A percentile compares a stretch with the other conserved stretches of the same genome.
Conservation (phyloP, 225 moss, liverwort and hornwort species). For the Antitrichia curtipendula region DNA sequence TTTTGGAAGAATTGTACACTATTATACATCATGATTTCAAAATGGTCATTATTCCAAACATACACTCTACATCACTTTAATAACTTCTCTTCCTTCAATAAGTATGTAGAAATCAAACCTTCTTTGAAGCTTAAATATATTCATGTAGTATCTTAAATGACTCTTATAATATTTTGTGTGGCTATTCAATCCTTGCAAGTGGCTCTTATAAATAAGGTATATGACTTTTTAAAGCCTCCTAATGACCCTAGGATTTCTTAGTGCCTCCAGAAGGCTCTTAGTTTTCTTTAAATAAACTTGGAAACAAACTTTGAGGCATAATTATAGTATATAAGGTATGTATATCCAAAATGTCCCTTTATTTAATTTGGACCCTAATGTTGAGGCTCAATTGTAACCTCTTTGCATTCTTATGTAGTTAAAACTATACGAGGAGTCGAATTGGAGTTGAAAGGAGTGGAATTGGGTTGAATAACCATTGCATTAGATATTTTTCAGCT, state of each 20-base stretch:
- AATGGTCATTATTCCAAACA: not conserved
- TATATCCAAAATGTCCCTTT: not conserved
- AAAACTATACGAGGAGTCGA: fast-evolving
- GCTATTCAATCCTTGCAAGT: not conserved
- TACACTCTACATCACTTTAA: not conserved
- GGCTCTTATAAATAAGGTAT: too few relatives aligned
- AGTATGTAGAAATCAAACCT: not conserved
- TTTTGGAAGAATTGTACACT: not conserved
- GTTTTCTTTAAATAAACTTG: not conserved
- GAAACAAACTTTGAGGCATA: not conserved
- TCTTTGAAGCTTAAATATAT: not conserved
- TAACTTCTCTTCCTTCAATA: not conserved
- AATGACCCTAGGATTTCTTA: not conserved
- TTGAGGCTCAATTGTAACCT: not conserved
- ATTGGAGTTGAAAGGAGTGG: not conserved
- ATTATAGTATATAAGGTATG: not conserved
- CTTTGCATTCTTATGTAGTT: not conserved
- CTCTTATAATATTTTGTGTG: not conserved
- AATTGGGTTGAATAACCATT: not conserved
- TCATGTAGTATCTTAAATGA: not conserved
- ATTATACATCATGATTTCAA: not conserved
- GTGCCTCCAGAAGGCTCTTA: not conserved
- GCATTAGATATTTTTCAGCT: too few relatives aligned
- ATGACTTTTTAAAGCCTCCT: not conserved
- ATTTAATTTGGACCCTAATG: not conserved